These are phyloP conservation scores for Trichophyton schoenleinii DNA, from an alignment of 2,329 filamentous ascomycete species.

Conservation along the genomic window DNA sequence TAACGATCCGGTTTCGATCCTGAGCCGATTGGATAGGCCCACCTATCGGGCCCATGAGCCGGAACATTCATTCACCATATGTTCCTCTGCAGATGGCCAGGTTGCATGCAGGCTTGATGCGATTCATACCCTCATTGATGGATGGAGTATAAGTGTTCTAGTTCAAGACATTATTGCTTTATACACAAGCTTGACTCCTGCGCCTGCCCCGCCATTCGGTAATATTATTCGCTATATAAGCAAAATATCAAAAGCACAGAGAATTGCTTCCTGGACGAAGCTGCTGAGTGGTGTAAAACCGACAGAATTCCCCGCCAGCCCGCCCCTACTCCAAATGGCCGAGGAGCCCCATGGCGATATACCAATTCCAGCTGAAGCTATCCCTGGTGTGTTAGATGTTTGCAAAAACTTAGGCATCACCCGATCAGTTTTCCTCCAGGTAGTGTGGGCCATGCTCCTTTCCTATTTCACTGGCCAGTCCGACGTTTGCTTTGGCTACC, in stretches of 20 bases:
- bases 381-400: constrained; percentile 3
- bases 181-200: constrained; percentile 23
- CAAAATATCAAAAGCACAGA: constrained; percentile 17
- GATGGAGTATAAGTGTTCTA: constrained; percentile 31
- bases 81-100: constrained; percentile 20
- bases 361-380: constrained; percentile 2
- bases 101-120: constrained; percentile 28
- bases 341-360: constrained; percentile 4
- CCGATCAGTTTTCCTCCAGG: constrained; percentile 39
- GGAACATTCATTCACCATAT: constrained; percentile 24
- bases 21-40: background rate
- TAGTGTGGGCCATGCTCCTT: constrained; percentile 42
- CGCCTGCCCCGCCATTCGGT: constrained; percentile 23
- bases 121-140: constrained; percentile 35
- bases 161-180: constrained; percentile 27
- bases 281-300: constrained; percentile 29
- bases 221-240: constrained; percentile 26
- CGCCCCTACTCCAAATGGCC: constrained; percentile 25
- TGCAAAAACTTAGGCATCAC: constrained; percentile 23
- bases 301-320: constrained; percentile 29
- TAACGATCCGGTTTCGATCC: background rate
- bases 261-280: constrained; percentile 25
- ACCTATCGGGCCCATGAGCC: background rate
- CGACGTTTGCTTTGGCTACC: constrained; percentile 44
- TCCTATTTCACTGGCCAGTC: constrained; percentile 35